Evolutionary conservation across 768 basidiomycete species (phyloP), one percentile per base, ranked within the genome.

Genomic region (Stropharia rugosoannulata): DNA sequence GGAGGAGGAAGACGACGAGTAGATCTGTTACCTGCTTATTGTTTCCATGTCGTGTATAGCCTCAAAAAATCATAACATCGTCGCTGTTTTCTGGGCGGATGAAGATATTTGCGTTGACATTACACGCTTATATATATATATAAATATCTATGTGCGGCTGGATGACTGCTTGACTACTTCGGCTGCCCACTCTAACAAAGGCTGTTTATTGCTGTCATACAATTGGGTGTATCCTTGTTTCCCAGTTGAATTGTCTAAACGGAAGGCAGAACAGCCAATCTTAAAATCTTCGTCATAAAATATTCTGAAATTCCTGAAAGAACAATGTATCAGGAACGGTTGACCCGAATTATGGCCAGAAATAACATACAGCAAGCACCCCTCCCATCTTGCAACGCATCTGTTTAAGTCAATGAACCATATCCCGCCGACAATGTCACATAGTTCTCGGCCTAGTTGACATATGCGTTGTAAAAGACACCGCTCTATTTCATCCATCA

Each of bases 371-470:
- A 91, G 59, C 16, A 86, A 83, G 59, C 81, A 85, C 3, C 88
- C 87, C 60, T 91, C 90, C 90, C 90, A 92, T 63, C 88, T 78
- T 6, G 88, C 90, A 19, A 93, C 81, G 42, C 85, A 85, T 54
- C 83, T 82, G 52, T 87, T 79, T 43, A 82, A 66, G 61, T 93
- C 90, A 22, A 92, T 83, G 59, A 93, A 89, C 90, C 90, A 93
- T 2, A 83, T 85, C 12, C 85, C 86, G 43, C 84, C 84, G 12
- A 80, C 73, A 29, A 77, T 68, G 36, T 77, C 75, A 49, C 79
- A 80, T 7, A 82, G 66, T 48, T 77, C 78, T 16, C 72, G 74
- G 5, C 90, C 90, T 22, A 87, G 71, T 56, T 83, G 84, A 61
- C 88, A 87, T 52, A 93, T 85, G 57, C 85, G 73, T 35, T 80